A percentile compares a stretch with the other conserved stretches of the same genome.
Conservation (phyloP, 257 asterid genomes). For the Eucommia ulmoides region DNA sequence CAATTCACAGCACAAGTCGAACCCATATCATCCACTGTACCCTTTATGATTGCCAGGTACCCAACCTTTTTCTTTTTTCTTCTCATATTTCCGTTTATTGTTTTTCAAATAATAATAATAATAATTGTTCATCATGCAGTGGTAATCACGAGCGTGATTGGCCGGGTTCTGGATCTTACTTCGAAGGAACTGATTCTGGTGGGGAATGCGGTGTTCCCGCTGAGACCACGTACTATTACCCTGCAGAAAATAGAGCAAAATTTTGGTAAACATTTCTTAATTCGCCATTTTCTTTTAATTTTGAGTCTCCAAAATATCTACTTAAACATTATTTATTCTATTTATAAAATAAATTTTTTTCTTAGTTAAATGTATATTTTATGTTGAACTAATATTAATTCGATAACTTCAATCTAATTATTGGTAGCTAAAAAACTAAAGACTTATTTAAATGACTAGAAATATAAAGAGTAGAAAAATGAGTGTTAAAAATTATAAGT, state of each 20-base stretch:
- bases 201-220: constrained; percentile 95
- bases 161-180: constrained; percentile 87
- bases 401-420: background rate
- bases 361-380: background rate
- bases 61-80: background rate
- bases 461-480: background rate
- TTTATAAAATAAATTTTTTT: background rate
- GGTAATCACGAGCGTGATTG: constrained; percentile 98
- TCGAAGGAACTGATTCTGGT: constrained; percentile 62
- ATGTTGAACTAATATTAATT: background rate
- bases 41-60: constrained; percentile 95
- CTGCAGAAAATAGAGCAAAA: constrained; percentile 87
- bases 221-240: constrained; percentile 63
- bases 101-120: constrained; percentile 1
- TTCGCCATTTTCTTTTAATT: background rate
- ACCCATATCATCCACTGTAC: constrained; percentile 75
- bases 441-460: background rate
- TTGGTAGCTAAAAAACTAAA: background rate
- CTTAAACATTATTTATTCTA: background rate
- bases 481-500: background rate
- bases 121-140: too few species aligned
- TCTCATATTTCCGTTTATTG: background rate
- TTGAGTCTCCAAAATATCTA: background rate
- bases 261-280: constrained; percentile 44
- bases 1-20: constrained; percentile 87